Conservation (phyloP, 352 stramenopile genomes). For the Globisporangium recalcitrans region DNA sequence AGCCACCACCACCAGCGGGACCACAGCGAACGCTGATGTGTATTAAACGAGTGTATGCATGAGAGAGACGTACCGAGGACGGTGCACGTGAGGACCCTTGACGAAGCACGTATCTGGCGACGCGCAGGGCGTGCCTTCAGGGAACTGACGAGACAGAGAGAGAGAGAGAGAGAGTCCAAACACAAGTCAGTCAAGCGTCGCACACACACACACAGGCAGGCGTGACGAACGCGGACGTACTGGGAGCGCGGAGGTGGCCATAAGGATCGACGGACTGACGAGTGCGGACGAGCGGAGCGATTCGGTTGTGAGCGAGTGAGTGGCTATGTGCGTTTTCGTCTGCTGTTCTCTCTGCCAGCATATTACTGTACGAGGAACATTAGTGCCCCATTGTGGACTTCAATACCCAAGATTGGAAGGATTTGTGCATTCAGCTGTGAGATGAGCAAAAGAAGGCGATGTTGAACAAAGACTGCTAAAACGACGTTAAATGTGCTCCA, state of each 20-base stretch:
- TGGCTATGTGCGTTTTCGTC: neutral
- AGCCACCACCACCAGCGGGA: neutral
- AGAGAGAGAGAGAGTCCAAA: neutral
- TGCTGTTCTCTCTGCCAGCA: neutral
- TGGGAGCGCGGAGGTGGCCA: conserved; percentile 28
- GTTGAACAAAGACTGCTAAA: no score
- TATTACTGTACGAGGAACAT: no score
- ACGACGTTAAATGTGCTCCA: no score
- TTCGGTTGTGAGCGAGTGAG: neutral
- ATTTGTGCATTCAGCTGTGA: no score
- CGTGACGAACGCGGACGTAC: conserved; percentile 10
- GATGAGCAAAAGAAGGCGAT: conserved; percentile 1
- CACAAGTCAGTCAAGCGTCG: neutral
- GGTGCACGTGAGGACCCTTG: conserved; percentile 60
- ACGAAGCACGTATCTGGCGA: conserved; percentile 61
- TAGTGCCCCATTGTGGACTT: neutral
- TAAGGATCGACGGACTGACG: conserved; percentile 10
- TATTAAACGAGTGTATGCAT: neutral
- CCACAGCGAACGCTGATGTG: neutral
- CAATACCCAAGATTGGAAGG: conserved; percentile 4
- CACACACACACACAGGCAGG: neutral
- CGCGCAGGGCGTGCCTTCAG: conserved; percentile 34
- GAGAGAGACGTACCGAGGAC: conserved; percentile 28
- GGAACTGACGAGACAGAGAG: conserved; percentile 16
- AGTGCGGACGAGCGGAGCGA: neutral